Conservation (phyloP, 129 eudicot species). For the Tagetes erecta region DNA sequence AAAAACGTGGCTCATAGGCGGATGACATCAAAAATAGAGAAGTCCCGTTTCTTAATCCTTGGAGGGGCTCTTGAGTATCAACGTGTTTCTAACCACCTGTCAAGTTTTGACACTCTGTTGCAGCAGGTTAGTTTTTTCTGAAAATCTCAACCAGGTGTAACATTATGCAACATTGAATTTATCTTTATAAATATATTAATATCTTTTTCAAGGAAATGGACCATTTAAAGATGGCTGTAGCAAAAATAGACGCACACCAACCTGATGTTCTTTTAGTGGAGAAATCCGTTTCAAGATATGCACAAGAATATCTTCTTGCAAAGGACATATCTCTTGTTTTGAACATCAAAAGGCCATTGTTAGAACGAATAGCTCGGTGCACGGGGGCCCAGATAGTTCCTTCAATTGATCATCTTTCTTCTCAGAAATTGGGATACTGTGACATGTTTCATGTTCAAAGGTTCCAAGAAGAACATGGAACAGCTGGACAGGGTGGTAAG, state of each 20-base stretch:
- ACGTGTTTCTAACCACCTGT: constrained; percentile 84
- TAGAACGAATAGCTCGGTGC: constrained; percentile 97
- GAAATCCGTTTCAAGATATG: constrained; percentile 91
- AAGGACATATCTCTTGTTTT: constrained; percentile 89
- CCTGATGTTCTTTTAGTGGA: constrained; percentile 95
- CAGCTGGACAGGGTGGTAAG: constrained; percentile 82
- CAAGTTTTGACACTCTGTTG: constrained; percentile 93
- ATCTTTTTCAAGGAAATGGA: constrained; percentile 75
- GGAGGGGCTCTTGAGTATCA: constrained; percentile 99
- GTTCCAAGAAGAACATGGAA: constrained; percentile 83
- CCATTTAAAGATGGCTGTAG: constrained; percentile 99
- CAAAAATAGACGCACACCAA: constrained; percentile 84
- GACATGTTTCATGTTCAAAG: constrained; percentile 80
- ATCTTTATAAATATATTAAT: constrained; percentile 19
- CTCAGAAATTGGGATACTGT: constrained; percentile 75
- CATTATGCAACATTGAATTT: constrained; percentile 12
- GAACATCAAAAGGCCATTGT: constrained; percentile 85
- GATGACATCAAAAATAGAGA: constrained; percentile 83
- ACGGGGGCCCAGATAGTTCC: constrained; percentile 95
- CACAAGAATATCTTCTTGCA: constrained; percentile 90
- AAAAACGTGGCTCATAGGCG: constrained; percentile 97
- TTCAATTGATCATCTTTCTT: constrained; percentile 89
- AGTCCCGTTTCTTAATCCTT: constrained; percentile 79
- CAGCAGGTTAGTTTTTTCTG: constrained; percentile 62
- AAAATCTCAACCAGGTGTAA: constrained; percentile 11